phyloP scores from a whole-genome alignment of 2,329 filamentous ascomycete genomes.

The Conoideocrella luteorostrata region DNA sequence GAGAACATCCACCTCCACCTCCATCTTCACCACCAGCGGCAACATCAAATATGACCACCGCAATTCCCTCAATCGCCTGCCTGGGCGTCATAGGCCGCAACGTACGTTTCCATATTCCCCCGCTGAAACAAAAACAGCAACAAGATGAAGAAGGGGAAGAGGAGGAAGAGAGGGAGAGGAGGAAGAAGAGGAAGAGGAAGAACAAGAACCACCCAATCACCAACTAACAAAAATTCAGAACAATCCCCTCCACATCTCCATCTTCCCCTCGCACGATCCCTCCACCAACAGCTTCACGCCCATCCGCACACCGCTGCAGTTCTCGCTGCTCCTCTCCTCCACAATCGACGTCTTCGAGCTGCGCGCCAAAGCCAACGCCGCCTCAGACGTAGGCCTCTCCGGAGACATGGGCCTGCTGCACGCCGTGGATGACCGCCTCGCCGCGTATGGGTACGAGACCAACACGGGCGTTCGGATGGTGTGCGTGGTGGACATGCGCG shows the following conservation, averaged over 20 bases:
- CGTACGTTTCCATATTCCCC: slow-evolving; percentile 41
- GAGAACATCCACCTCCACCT: not conserved
- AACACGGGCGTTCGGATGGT: slow-evolving; percentile 92
- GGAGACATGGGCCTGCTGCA: slow-evolving; percentile 90
- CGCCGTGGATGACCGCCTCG: slow-evolving; percentile 86
- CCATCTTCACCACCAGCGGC: not conserved
- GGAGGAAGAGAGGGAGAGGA: too few relatives aligned
- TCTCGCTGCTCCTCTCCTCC: slow-evolving; percentile 82
- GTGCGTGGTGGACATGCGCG: slow-evolving; percentile 85
- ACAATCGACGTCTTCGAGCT: slow-evolving; percentile 92
- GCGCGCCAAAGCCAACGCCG: slow-evolving; percentile 64
- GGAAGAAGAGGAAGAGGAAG: too few relatives aligned
- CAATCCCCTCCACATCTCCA: slow-evolving; percentile 87
- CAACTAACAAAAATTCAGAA: slow-evolving; percentile 55
- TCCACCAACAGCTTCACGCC: slow-evolving; percentile 45
- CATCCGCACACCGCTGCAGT: slow-evolving; percentile 73
- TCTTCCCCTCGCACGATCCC: slow-evolving; percentile 71
- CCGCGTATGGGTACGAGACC: slow-evolving; percentile 92
- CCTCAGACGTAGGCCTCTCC: slow-evolving; percentile 45
- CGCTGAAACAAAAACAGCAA: not conserved
- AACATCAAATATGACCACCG: slow-evolving; percentile 46
- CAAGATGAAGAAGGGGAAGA: not conserved
- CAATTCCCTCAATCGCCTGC: slow-evolving; percentile 79
- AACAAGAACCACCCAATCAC: too few relatives aligned
- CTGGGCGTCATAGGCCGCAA: slow-evolving; percentile 91